phyloP scores from a whole-genome alignment of 441 rosid genomes.

The Metrosideros polymorpha region DNA sequence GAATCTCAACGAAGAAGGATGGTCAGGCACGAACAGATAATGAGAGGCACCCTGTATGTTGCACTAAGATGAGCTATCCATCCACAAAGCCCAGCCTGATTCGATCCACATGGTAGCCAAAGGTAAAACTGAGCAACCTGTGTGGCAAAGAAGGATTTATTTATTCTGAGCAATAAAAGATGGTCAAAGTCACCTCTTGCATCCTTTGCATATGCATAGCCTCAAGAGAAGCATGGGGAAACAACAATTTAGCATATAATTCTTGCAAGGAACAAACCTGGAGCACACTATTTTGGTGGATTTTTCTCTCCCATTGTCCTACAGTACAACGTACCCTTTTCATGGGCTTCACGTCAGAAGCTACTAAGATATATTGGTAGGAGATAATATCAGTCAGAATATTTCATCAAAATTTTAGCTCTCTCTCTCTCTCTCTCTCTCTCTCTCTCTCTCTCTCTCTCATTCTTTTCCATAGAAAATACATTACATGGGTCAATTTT shows the following conservation, averaged over 20 bases:
- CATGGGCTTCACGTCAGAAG: neutral
- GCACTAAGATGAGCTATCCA: neutral
- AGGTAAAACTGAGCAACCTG: neutral
- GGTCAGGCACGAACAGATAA: neutral
- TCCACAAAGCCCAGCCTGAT: neutral
- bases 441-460: neutral
- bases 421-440: neutral
- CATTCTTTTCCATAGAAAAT: neutral
- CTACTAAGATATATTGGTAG: neutral
- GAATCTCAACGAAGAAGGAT: neutral
- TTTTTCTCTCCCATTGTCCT: neutral
- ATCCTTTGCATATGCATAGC: neutral
- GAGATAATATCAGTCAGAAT: neutral
- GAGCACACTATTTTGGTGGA: neutral
- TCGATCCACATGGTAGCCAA: neutral
- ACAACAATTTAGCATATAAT: neutral
- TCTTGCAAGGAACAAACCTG: neutral
- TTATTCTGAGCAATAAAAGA: neutral
- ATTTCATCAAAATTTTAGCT: neutral
- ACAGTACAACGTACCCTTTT: neutral
- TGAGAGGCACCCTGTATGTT: neutral
- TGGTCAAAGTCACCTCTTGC: neutral
- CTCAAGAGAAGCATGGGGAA: neutral
- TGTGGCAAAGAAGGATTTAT: neutral
- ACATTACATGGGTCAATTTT: neutral